A percentile compares a stretch with the other conserved stretches of the same genome.
Evolutionary conservation across 2,329 filamentous ascomycete genomes (phyloP).

Genomic region (Alternaria burnsii): DNA sequence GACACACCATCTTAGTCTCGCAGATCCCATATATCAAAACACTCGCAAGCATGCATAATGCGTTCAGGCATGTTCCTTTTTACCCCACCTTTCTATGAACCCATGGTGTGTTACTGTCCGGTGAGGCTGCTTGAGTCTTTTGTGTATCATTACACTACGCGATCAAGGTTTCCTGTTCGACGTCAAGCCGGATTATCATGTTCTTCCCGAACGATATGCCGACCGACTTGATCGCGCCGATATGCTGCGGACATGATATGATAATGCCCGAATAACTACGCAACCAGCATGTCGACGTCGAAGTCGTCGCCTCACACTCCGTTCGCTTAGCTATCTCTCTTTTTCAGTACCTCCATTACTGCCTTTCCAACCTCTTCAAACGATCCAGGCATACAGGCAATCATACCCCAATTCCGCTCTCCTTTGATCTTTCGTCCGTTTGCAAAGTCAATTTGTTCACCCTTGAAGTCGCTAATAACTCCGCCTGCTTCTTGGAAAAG

Average conservation of each 20-base stretch:
- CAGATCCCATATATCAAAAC: not conserved
- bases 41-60: not conserved
- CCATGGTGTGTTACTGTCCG: slow-evolving; percentile 24
- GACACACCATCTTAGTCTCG: slow-evolving; percentile 27
- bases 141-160: not conserved
- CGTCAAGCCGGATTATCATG: not conserved
- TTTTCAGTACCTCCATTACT: slow-evolving; percentile 38
- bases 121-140: slow-evolving; percentile 26
- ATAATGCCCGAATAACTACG: not conserved
- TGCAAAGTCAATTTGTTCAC: slow-evolving; percentile 58
- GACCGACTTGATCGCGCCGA: not conserved
- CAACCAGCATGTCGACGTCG: not conserved
- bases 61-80: slow-evolving; percentile 8
- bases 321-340: slow-evolving; percentile 16
- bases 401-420: slow-evolving; percentile 47
- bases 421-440: slow-evolving; percentile 46
- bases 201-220: not conserved
- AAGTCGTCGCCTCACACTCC: not conserved
- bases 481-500: slow-evolving; percentile 62
- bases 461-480: slow-evolving; percentile 60
- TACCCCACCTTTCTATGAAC: slow-evolving; percentile 38
- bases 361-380: slow-evolving; percentile 40
- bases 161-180: not conserved
- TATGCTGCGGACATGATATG: not conserved
- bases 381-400: slow-evolving; percentile 38